Percentiles rank a stretch among this genome's conserved stretches.
phyloP scores from a whole-genome alignment of 495 filamentous ascomycete genomes.

The Collariella sp. region DNA sequence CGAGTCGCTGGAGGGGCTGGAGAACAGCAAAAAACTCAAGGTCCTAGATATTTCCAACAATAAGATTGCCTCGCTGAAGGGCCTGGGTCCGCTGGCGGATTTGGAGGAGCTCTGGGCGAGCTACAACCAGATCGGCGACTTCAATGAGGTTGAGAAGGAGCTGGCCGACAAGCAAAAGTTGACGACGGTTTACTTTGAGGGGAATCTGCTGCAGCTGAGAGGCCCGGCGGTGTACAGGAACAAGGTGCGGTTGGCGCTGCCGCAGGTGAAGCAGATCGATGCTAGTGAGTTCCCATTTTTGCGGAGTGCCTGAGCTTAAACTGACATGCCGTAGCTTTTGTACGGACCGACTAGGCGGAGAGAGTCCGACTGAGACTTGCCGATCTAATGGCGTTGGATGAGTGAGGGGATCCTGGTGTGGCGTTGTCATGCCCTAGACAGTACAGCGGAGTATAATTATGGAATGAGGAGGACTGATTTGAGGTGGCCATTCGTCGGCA shows the following conservation, averaged over 20 bases:
- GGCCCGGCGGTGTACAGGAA: conserved; percentile 77
- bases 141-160: conserved; percentile 75
- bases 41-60: conserved; percentile 90
- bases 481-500: too few species aligned
- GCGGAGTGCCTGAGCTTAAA: neutral
- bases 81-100: conserved; percentile 56
- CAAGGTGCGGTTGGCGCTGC: conserved; percentile 81
- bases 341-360: conserved; percentile 15
- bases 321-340: conserved; percentile 39
- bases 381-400: neutral
- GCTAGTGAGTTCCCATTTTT: conserved; percentile 63
- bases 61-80: conserved; percentile 62
- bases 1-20: conserved; percentile 65
- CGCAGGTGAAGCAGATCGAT: conserved; percentile 87
- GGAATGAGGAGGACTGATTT: too few species aligned
- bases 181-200: conserved; percentile 94
- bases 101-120: conserved; percentile 94
- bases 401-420: too few species aligned
- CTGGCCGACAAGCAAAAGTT: conserved; percentile 68
- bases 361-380: neutral
- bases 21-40: conserved; percentile 58
- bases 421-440: too few species aligned
- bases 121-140: conserved; percentile 69
- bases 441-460: too few species aligned
- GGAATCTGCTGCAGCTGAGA: conserved; percentile 77